These are phyloP conservation scores for Linum tenue DNA, from an alignment of 345 rosid species.

Conservation along the genomic window DNA sequence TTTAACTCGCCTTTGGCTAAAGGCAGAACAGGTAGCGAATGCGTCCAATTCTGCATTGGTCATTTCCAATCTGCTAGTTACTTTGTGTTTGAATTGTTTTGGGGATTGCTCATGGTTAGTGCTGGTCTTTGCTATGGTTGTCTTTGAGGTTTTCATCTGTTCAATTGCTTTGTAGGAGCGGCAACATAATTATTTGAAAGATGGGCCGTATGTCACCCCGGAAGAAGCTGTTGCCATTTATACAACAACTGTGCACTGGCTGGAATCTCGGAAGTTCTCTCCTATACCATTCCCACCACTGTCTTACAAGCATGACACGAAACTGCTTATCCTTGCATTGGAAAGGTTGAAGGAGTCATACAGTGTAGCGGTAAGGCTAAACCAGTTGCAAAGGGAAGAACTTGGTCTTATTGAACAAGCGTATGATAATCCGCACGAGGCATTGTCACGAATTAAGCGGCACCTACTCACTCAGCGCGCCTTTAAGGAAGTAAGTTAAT, in stretches of 20 bases:
- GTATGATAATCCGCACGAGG: conserved; percentile 99
- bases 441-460: conserved; percentile 91
- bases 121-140: neutral
- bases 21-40: conserved; percentile 78
- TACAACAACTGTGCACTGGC: conserved; percentile 97
- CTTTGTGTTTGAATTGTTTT: neutral
- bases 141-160: neutral
- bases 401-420: conserved; percentile 99
- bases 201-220: conserved; percentile 98
- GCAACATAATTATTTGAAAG: conserved; percentile 94
- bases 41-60: too few species aligned
- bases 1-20: conserved; percentile 95
- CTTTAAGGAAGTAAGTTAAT: conserved; percentile 70
- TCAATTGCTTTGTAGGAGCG: conserved; percentile 48
- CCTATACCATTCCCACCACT: conserved; percentile 98
- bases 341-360: conserved; percentile 98
- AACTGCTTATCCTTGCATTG: conserved; percentile 90
- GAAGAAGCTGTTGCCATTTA: conserved; percentile 99
- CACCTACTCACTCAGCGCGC: conserved; percentile 99
- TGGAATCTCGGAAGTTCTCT: conserved; percentile 94
- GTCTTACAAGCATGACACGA: conserved; percentile 97
- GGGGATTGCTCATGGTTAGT: too few species aligned
- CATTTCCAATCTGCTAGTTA: too few species aligned
- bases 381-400: conserved; percentile 97
- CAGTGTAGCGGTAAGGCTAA: conserved; percentile 97